A percentile compares a stretch with the other conserved stretches of the same genome.
These are phyloP conservation scores for Lolium multiflorum DNA, from an alignment of 176 grass and related monocot genomes.

Conservation along the genomic window DNA sequence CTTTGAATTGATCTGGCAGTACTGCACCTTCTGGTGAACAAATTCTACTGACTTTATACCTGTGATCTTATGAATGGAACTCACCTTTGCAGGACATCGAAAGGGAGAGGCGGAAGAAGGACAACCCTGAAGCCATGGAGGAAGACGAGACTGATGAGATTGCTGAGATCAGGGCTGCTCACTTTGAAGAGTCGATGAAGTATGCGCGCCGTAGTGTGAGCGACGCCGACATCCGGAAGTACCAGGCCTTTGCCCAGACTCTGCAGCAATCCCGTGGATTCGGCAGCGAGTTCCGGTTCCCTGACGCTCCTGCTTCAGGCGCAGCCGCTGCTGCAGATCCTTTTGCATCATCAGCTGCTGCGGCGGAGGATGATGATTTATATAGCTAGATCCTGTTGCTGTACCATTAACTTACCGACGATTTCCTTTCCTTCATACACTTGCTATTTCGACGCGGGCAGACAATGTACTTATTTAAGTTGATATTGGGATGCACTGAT, in stretches of 20 bases:
- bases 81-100: conserved; percentile 72
- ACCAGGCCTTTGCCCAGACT: conserved; percentile 87
- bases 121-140: conserved; percentile 89
- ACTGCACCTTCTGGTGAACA: not conserved
- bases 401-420: not conserved
- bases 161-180: conserved; percentile 74
- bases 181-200: conserved; percentile 95
- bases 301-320: conserved; percentile 40
- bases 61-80: not conserved
- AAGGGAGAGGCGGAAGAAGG: conserved; percentile 64
- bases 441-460: not conserved
- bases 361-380: conserved; percentile 81
- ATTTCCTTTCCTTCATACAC: not conserved
- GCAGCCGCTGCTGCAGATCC: conserved; percentile 48
- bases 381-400: conserved; percentile 54
- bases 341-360: conserved; percentile 52
- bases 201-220: conserved; percentile 82
- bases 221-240: conserved; percentile 84
- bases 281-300: conserved; percentile 86
- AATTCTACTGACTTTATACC: too few species aligned
- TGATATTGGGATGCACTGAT: conserved; percentile 19
- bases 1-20: not conserved
- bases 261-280: conserved; percentile 86
- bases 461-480: conserved; percentile 19
- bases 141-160: conserved; percentile 79